Conservation (phyloP, 257 asterid genomes). For the Nicotiana tabacum region DNA sequence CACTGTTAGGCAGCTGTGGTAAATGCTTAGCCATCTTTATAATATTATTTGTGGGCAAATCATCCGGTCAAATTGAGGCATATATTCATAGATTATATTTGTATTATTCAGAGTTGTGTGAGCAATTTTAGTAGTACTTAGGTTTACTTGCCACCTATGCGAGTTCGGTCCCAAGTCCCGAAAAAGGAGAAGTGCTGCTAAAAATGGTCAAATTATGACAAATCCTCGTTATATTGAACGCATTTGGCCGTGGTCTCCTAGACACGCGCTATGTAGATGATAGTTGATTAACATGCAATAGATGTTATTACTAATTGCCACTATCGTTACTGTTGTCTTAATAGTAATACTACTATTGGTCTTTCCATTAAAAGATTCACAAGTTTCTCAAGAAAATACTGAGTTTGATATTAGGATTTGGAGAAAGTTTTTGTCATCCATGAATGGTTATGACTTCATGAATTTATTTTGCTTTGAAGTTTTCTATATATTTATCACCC, state of each 20-base stretch:
- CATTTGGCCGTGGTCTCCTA: background rate
- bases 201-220: background rate
- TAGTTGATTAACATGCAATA: background rate
- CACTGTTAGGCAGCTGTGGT: background rate
- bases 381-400: background rate
- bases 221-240: background rate
- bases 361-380: background rate
- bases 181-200: background rate
- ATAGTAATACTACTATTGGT: background rate
- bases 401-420: background rate
- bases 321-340: background rate
- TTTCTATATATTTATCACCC: background rate
- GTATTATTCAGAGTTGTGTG: background rate
- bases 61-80: background rate
- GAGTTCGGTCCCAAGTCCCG: background rate
- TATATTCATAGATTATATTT: background rate
- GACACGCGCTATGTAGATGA: background rate
- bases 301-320: background rate
- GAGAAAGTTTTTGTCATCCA: background rate
- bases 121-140: background rate
- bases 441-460: background rate
- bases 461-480: background rate
- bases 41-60: background rate
- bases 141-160: background rate
- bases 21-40: background rate